phyloP scores from a whole-genome alignment of 306 rosid genomes.

The Morella rubra region DNA sequence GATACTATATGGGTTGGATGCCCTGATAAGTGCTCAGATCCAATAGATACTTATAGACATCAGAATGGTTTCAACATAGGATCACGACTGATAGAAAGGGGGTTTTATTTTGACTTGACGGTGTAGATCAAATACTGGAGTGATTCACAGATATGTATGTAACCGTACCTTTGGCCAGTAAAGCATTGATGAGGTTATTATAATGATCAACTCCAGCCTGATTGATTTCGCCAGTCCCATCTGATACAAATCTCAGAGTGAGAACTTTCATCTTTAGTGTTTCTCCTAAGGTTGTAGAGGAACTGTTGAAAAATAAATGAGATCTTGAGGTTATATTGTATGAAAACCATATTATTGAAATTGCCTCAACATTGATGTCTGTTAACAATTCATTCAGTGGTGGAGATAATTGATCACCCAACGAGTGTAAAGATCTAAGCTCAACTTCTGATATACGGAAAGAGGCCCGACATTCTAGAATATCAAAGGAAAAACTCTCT shows the following conservation, averaged over 20 bases:
- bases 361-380: neutral
- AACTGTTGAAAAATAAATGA: neutral
- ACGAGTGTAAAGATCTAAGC: neutral
- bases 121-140: too few species aligned
- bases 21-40: neutral
- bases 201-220: conserved; percentile 82
- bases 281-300: neutral
- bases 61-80: neutral
- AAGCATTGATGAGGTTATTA: conserved; percentile 74
- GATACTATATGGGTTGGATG: neutral
- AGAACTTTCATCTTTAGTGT: neutral
- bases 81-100: neutral
- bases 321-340: neutral
- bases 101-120: neutral
- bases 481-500: neutral
- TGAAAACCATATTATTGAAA: neutral
- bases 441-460: neutral
- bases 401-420: neutral
- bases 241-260: conserved; percentile 31
- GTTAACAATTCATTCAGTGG: neutral
- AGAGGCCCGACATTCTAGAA: neutral
- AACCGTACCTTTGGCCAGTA: conserved; percentile 67
- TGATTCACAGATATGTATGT: neutral
- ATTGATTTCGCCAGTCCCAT: conserved; percentile 74
- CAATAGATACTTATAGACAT: neutral